These are phyloP conservation scores for Calocera viscosa DNA, from an alignment of 768 basidiomycete genomes.

Conservation along the genomic window DNA sequence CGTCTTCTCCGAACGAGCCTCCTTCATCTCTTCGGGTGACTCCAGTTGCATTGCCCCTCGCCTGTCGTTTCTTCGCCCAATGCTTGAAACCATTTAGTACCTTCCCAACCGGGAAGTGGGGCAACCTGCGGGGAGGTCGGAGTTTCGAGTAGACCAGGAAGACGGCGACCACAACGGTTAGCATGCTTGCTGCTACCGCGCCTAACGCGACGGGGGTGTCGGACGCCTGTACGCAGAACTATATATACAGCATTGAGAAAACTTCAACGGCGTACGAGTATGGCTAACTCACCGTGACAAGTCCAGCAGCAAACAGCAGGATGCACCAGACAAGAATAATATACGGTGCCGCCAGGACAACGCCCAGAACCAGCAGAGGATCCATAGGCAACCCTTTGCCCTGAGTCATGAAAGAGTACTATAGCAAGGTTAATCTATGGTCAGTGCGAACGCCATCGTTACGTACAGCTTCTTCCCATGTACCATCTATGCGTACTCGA, in stretches of 20 bases:
- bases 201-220: not conserved
- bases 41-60: not conserved
- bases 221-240: not conserved
- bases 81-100: not conserved
- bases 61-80: not conserved
- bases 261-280: too few species aligned
- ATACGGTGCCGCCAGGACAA: not conserved
- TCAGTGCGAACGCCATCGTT: too few species aligned
- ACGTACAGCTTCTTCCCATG: not conserved
- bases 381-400: not conserved
- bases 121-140: not conserved
- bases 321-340: conserved; percentile 3
- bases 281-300: not conserved
- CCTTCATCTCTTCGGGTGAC: too few species aligned
- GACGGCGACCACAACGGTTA: not conserved
- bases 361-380: not conserved
- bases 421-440: not conserved
- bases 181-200: not conserved
- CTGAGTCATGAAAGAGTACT: not conserved
- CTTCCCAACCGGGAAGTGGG: not conserved
- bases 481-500: not conserved
- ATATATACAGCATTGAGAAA: too few species aligned
- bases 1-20: not conserved
- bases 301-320: not conserved
- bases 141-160: not conserved